Conservation (phyloP, 306 rosid species). For the Cyamopsis tetragonoloba region DNA sequence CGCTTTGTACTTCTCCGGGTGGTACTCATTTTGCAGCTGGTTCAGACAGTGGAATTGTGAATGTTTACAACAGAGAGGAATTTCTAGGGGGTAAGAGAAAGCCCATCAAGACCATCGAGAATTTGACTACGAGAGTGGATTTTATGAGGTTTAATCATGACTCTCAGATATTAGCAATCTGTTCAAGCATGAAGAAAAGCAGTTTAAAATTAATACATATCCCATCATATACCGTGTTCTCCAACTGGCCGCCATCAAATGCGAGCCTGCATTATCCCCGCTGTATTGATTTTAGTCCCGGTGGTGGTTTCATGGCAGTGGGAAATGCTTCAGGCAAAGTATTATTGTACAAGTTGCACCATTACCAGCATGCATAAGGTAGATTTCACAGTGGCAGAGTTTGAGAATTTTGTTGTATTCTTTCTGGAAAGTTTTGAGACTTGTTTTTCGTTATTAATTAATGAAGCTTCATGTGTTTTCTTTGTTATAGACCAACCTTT, state of each 20-base stretch:
- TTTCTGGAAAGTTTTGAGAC: background rate
- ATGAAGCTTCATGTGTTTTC: background rate
- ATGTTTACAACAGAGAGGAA: slow-evolving; percentile 34
- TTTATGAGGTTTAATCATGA: slow-evolving; percentile 34
- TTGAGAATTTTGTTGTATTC: background rate
- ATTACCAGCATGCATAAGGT: slow-evolving; percentile 39
- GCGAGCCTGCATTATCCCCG: slow-evolving; percentile 53
- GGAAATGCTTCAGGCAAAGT: slow-evolving; percentile 80
- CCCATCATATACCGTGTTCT: slow-evolving; percentile 69
- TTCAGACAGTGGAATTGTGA: slow-evolving; percentile 34
- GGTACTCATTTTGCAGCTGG: slow-evolving; percentile 35
- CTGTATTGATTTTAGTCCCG: slow-evolving; percentile 80
- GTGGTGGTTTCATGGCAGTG: slow-evolving; percentile 86
- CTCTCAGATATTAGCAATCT: slow-evolving; percentile 40
- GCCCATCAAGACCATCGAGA: slow-evolving; percentile 26
- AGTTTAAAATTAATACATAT: slow-evolving; percentile 71
- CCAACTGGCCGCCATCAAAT: slow-evolving; percentile 72
- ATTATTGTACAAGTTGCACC: slow-evolving; percentile 48
- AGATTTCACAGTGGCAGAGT: background rate
- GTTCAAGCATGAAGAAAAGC: slow-evolving; percentile 67
- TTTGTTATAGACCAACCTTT: too few relatives aligned
- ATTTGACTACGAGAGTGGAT: slow-evolving; percentile 21
- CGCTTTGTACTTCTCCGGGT: slow-evolving; percentile 24
- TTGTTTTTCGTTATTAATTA: background rate
- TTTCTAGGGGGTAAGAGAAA: slow-evolving; percentile 37